A percentile compares a stretch with the other conserved stretches of the same genome.
These are phyloP conservation scores for Acacia pycnantha DNA, from an alignment of 331 rosid genomes.

Conservation along the genomic window DNA sequence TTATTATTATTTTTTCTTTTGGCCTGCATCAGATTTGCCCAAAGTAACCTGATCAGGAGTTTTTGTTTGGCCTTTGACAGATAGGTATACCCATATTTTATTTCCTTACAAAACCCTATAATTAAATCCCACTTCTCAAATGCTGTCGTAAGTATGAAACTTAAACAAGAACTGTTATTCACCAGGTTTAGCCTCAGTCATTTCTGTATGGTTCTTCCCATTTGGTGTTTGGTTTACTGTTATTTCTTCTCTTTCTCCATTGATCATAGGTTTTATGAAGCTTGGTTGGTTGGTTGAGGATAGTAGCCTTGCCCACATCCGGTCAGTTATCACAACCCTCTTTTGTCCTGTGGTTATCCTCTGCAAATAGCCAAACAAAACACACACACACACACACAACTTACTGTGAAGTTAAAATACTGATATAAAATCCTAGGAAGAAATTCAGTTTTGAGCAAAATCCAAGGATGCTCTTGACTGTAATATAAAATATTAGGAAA, in stretches of 20 bases:
- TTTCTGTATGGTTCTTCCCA: slow-evolving; percentile 19
- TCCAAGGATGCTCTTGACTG: neutral
- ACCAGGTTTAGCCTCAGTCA: neutral
- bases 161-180: neutral
- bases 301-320: slow-evolving; percentile 64
- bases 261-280: slow-evolving; percentile 25
- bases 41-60: neutral
- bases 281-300: slow-evolving; percentile 65
- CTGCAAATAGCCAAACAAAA: slow-evolving; percentile 26
- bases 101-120: neutral
- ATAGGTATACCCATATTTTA: neutral
- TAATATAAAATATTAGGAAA: neutral
- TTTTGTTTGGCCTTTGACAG: neutral
- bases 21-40: slow-evolving; percentile 12
- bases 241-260: neutral
- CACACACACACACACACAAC: neutral
- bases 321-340: slow-evolving; percentile 53
- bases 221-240: neutral
- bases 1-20: neutral
- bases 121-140: neutral
- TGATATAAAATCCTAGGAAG: neutral
- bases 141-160: neutral
- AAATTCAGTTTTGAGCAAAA: neutral
- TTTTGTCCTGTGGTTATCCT: slow-evolving; percentile 37
- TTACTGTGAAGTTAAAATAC: neutral